Percentiles rank a stretch among this genome's conserved stretches.
Conservation (phyloP, 106 monocot genomes). For the Dioscorea dumetorum region DNA sequence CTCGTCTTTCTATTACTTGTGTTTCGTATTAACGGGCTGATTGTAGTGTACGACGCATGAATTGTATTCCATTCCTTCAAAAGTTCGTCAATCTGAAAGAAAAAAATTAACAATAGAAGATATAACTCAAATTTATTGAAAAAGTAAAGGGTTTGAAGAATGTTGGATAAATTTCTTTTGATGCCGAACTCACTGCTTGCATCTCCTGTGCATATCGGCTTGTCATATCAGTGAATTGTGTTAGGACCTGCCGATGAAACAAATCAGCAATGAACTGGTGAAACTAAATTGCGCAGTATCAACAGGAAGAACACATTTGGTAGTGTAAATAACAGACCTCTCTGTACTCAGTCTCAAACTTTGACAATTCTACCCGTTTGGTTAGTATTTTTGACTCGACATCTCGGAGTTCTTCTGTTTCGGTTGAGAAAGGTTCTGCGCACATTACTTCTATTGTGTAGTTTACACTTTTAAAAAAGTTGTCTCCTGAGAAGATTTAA, state of each 20-base stretch:
- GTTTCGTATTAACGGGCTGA: slow-evolving; percentile 41
- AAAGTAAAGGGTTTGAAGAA: no score
- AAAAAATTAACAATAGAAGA: not conserved
- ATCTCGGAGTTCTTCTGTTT: slow-evolving; percentile 67
- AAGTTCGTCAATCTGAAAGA: slow-evolving; percentile 76
- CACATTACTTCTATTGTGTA: slow-evolving; percentile 85
- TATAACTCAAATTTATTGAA: not conserved
- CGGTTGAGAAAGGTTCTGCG: slow-evolving; percentile 61
- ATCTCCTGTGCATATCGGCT: slow-evolving; percentile 84
- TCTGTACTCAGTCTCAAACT: slow-evolving; percentile 90
- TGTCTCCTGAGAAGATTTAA: slow-evolving; percentile 65
- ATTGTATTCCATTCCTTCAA: slow-evolving; percentile 69
- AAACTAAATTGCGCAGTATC: not conserved
- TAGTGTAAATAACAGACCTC: slow-evolving; percentile 39
- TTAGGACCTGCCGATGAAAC: slow-evolving; percentile 43
- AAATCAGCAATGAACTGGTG: not conserved
- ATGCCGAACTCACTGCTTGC: slow-evolving; percentile 55
- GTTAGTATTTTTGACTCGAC: slow-evolving; percentile 75
- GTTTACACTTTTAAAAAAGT: slow-evolving; percentile 81
- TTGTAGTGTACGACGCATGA: slow-evolving; percentile 75
- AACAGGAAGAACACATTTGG: no score
- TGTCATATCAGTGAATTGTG: slow-evolving; percentile 94
- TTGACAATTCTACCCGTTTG: slow-evolving; percentile 84
- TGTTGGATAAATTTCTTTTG: no score
- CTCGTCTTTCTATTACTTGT: slow-evolving; percentile 44